Evolutionary conservation across 257 asterid species (phyloP).

Genomic region (Cruciata laevipes): DNA sequence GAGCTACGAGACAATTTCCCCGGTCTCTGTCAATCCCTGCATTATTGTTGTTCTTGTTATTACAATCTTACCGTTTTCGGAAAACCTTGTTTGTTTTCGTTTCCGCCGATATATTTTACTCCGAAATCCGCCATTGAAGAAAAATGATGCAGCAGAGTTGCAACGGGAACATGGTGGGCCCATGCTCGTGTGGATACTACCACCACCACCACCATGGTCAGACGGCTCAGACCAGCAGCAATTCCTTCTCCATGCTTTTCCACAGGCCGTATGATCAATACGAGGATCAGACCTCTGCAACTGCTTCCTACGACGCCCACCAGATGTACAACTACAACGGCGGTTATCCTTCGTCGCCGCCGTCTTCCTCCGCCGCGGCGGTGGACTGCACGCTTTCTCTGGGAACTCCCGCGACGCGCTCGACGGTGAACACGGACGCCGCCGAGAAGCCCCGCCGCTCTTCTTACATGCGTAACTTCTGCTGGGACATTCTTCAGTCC

Average conservation of each 20-base stretch:
- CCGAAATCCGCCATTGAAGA: neutral
- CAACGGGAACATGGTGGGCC: constrained; percentile 26
- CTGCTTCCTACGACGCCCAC: neutral
- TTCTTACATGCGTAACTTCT: constrained; percentile 54
- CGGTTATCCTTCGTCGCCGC: constrained; percentile 12
- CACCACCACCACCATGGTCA: constrained; percentile 25
- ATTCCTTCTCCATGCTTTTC: constrained; percentile 64
- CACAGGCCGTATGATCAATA: constrained; percentile 20
- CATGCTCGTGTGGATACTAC: constrained; percentile 39
- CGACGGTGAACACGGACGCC: constrained; percentile 7
- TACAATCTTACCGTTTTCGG: no score
- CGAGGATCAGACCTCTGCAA: neutral
- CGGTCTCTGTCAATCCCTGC: constrained; percentile 4
- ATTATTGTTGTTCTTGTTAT: constrained; percentile 27
- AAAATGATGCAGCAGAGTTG: constrained; percentile 49
- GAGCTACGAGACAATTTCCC: constrained; percentile 25
- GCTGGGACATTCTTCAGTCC: constrained; percentile 67
- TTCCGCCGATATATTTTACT: constrained; percentile 6
- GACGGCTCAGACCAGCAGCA: constrained; percentile 17
- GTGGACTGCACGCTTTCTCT: constrained; percentile 90
- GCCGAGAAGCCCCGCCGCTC: constrained; percentile 42
- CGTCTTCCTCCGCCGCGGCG: constrained; percentile 35
- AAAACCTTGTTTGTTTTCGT: constrained; percentile 31
- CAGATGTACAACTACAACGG: constrained; percentile 12
- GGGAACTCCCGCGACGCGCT: constrained; percentile 88